Base-by-base conservation (phyloP, 768 basidiomycete genomes). In the Agaricus bisporus region DNA sequence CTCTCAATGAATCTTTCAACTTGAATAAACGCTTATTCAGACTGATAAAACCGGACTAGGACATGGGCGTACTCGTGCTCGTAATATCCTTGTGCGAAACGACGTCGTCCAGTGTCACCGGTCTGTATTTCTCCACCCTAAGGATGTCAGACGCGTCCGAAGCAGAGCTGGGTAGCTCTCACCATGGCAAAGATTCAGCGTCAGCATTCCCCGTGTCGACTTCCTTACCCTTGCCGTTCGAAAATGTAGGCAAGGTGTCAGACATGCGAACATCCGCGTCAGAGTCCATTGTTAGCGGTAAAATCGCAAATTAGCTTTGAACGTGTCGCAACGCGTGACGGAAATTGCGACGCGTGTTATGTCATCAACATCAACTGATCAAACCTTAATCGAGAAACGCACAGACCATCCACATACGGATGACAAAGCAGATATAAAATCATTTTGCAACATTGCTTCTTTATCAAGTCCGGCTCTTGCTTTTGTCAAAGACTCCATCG, bases 121-220 rank as follows among this genome's bases (percentile, higher is more conserved):
- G 97, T 50, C 97, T 74, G 71, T 98, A 98, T 70, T 98, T 98
- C 69, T 99, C 95, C 36, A 98, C 97, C 95, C 95, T 95, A 61
- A 50, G 36, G 28, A 11, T 3, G 54, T 55, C 22, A 63, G 56
- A 42, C 37, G n/a, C 15, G 41, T 38, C 26, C 37, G 32, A 54
- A 44, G 28, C 58, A 44, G 38, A 49, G 47, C 39, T 47, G 65
- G 79, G 22, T 17, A 41, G 25, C 26, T 15, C 53, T 62, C 62
- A 94, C 94, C 94, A 98, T 39, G 94, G 94, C 35, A 98, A 69
- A 57, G 78, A 86, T 35, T 93, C 89, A 55, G 78, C 72, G 37
- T 80, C 77, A 22, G 69, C 68, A 26, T 73, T 66, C 3, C 66
- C 64, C 9, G 63, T 61, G 45, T 81, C 78, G 5, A 69, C 60